These are phyloP conservation scores for Neophaeococcomyces aloes DNA, from an alignment of 2,329 filamentous ascomycete species.

Conservation along the genomic window DNA sequence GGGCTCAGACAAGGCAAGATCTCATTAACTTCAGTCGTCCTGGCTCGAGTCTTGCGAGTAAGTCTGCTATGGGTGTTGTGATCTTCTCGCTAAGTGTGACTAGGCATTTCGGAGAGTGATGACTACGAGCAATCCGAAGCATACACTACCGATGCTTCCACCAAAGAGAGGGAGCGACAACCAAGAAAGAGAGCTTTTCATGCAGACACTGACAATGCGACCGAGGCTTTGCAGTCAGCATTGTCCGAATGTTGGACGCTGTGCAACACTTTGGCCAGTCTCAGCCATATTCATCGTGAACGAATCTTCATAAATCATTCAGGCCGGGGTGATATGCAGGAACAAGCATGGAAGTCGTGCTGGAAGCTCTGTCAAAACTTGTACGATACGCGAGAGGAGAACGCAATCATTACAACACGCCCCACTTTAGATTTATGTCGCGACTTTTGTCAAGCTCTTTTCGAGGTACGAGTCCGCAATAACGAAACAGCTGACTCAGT, in stretches of 20 bases:
- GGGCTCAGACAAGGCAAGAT: constrained; percentile 24
- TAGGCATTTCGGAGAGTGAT: constrained; percentile 27
- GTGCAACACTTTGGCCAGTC: constrained; percentile 76
- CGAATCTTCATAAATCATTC: constrained; percentile 57
- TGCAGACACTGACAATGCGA: constrained; percentile 45
- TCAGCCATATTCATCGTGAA: constrained; percentile 74
- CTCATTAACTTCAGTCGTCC: constrained; percentile 21
- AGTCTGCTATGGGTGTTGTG: constrained; percentile 28
- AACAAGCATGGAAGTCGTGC: constrained; percentile 85
- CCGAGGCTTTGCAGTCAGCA: constrained; percentile 60
- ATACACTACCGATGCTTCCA: constrained; percentile 11
- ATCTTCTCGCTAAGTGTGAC: constrained; percentile 4
- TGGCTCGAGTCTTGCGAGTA: constrained; percentile 26
- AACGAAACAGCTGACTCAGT: constrained; percentile 78
- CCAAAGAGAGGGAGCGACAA: not conserved
- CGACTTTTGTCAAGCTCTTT: constrained; percentile 84
- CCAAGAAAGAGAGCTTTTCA: constrained; percentile 22
- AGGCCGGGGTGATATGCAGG: constrained; percentile 69
- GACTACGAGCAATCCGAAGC: constrained; percentile 1
- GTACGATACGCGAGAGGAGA: constrained; percentile 68
- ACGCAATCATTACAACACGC: constrained; percentile 56
- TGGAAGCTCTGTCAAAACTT: constrained; percentile 87
- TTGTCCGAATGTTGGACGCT: constrained; percentile 86
- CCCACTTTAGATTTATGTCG: constrained; percentile 77
- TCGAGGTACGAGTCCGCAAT: constrained; percentile 68